Base-by-base conservation (phyloP, 305 asterid species). In the Fraxinus floribunda region DNA sequence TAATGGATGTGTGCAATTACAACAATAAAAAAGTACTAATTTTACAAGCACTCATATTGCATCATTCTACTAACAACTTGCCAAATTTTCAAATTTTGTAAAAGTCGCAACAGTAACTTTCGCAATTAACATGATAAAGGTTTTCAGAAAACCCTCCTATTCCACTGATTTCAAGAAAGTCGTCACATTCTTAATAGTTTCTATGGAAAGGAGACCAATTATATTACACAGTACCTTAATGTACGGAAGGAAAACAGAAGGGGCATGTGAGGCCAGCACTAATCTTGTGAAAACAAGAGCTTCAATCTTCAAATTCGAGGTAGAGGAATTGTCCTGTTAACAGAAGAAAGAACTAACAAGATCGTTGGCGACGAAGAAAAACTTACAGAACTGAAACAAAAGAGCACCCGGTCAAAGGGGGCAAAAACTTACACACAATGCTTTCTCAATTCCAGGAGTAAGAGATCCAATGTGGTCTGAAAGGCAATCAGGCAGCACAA, bases 401-500 rank as follows among this genome's bases (percentile, higher is more conserved):
- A 60, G 82, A 79, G 83, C 70, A 78, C 57, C 57, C n/a, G 7
- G 7, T 49, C 11, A 55, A 86, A 79, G 35, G 46, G 66, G 79
- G 60, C 36, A 86, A 79, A 62, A 86, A 89, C 97, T 76, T 91
- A 97, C 99, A 88, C 93, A 93, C 36, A 97, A 85, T 81, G 99
- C 99, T 87, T 93, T 93, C 88, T 97, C 99, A 52, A 97, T 90
- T 84, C 98, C 98, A 84, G 98, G 96, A 49, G 92, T 91, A 75
- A 97, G 96, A 81, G 97, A 92, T 82, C 98, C 99, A 90, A 97
- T 92, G 88, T 97, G 98, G 81, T 95, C 98, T 20, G 98, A 95
- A 76, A 97, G 98, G 91, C 99, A 97, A 87, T 97, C 99, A 83
- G 99, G 99, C 84, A 97, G 92, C 79, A 97, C 98, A 71, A 93